Base-by-base conservation (phyloP, 192 early-diverging fungal species). In the Backusella parvicylindrica region DNA sequence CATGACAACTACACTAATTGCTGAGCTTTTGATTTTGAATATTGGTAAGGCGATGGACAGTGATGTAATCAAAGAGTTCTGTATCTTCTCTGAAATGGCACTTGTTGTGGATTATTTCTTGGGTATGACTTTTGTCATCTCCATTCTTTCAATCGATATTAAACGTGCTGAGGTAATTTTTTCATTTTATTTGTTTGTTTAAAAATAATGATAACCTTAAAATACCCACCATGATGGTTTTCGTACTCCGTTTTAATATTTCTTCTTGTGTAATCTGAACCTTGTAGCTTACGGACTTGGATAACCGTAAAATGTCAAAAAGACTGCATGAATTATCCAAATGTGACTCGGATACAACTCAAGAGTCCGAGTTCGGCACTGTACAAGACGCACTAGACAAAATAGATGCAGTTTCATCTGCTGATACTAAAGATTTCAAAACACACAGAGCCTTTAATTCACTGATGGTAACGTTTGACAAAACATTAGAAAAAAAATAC, bases 81-180 rank as follows among this genome's bases (percentile, higher is more conserved):
- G 92, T 66, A 78, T 92, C 2, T 92, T 93, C 74, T 86, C 85
- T 1, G 81, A 86, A 15, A 83, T 90, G 4, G 85, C 90, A 18
- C 78, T 95, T 28, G 79, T 93, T 12, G 90, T 95, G 68, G 92
- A 93, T 76, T 94, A 90, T 77, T 80, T 92, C n/a, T 72, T 95
- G 64, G 91, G 94, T 74, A 87, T 95, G 74, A 92, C 94, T 1
- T 94, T 95, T 75, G 93, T 93, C 66, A 85, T 89, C 35, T 89
- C 92, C 0, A 89, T 92, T 38, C 79, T 95, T n/a, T 91, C 94
- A 1, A 92, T 95, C 66, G 92, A 95, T 87, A 90, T 95, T 66
- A 87, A 90, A n/a, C 86, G 92, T 33, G 78, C 92, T 26, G 92
- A 95, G 86, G 87, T 92, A 79, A 60, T 36, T 65, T 49, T 6